Evolutionary conservation across 2,329 filamentous ascomycete genomes (phyloP).

Genomic region (Myriosclerotinia scirpicola): DNA sequence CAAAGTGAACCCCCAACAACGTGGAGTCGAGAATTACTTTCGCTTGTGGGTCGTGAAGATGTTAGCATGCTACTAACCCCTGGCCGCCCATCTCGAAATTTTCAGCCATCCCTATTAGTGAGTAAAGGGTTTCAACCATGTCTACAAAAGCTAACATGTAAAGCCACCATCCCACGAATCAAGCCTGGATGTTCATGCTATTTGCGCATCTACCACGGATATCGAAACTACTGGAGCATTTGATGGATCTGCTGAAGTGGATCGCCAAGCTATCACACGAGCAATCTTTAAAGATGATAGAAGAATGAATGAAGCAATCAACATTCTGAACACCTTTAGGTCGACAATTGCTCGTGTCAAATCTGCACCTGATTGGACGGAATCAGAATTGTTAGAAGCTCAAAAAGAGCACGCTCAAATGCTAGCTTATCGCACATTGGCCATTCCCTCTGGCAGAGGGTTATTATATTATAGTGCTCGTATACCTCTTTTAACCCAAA

Average conservation of each 20-base stretch:
- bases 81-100: slow-evolving; percentile 41
- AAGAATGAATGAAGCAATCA: slow-evolving; percentile 81
- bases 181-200: slow-evolving; percentile 72
- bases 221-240: slow-evolving; percentile 59
- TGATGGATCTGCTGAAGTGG: slow-evolving; percentile 79
- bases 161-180: slow-evolving; percentile 64
- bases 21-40: slow-evolving; percentile 71
- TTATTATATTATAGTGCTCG: slow-evolving; percentile 86
- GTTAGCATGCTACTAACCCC: slow-evolving; percentile 65
- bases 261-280: slow-evolving; percentile 78
- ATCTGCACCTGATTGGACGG: slow-evolving; percentile 73
- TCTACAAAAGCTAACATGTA: slow-evolving; percentile 26
- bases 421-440: slow-evolving; percentile 82
- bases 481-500: slow-evolving; percentile 87
- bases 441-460: slow-evolving; percentile 82
- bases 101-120: slow-evolving; percentile 36
- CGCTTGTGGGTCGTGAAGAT: slow-evolving; percentile 79
- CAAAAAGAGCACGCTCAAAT: slow-evolving; percentile 89
- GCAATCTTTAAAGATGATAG: slow-evolving; percentile 90
- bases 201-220: slow-evolving; percentile 65
- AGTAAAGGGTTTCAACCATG: not conserved
- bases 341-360: slow-evolving; percentile 76
- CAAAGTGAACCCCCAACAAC: slow-evolving; percentile 77
- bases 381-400: slow-evolving; percentile 84
- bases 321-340: slow-evolving; percentile 81